Percentiles rank a stretch among this genome's conserved stretches.
phyloP scores from a whole-genome alignment of 305 asterid species.

The Striga hermonthica region DNA sequence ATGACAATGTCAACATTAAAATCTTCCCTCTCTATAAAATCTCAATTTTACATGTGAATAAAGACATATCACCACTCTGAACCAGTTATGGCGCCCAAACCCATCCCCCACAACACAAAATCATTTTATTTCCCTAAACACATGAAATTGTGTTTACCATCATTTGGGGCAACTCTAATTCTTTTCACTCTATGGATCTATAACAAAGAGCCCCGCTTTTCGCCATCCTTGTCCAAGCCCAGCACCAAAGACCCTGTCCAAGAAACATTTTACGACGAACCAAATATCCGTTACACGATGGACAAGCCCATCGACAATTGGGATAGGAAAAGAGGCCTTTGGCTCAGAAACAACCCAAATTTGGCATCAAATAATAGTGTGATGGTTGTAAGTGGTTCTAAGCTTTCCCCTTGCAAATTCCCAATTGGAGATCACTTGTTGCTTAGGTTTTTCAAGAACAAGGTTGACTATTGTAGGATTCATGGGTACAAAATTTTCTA shows the following conservation, averaged over 20 bases:
- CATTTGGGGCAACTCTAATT: slow-evolving; percentile 27
- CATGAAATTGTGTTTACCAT: slow-evolving; percentile 31
- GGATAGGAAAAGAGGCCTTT: slow-evolving; percentile 39
- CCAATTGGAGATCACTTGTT: slow-evolving; percentile 61
- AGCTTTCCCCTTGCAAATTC: slow-evolving; percentile 52
- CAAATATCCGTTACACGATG: slow-evolving; percentile 44
- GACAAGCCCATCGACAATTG: slow-evolving; percentile 51
- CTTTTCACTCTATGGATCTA: slow-evolving; percentile 42
- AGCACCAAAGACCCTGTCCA: slow-evolving; percentile 20
- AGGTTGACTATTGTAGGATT: slow-evolving; percentile 66
- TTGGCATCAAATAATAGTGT: slow-evolving; percentile 28
- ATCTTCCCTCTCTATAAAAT: too few relatives aligned
- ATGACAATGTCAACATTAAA: too few relatives aligned
- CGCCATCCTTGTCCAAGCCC: slow-evolving; percentile 32
- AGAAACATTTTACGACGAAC: slow-evolving; percentile 59
- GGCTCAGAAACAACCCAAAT: too few relatives aligned
- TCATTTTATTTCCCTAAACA: slow-evolving; percentile 27
- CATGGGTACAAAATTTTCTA: slow-evolving; percentile 63
- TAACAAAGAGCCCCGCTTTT: slow-evolving; percentile 32
- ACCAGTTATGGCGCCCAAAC: slow-evolving; percentile 42
- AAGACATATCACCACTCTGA: too few relatives aligned
- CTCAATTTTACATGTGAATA: too few relatives aligned
- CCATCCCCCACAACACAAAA: slow-evolving; percentile 24
- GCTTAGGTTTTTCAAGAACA: slow-evolving; percentile 65
- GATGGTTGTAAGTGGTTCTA: slow-evolving; percentile 64